phyloP scores from a whole-genome alignment of 352 stramenopile species.

The Phytophthora sojae region DNA sequence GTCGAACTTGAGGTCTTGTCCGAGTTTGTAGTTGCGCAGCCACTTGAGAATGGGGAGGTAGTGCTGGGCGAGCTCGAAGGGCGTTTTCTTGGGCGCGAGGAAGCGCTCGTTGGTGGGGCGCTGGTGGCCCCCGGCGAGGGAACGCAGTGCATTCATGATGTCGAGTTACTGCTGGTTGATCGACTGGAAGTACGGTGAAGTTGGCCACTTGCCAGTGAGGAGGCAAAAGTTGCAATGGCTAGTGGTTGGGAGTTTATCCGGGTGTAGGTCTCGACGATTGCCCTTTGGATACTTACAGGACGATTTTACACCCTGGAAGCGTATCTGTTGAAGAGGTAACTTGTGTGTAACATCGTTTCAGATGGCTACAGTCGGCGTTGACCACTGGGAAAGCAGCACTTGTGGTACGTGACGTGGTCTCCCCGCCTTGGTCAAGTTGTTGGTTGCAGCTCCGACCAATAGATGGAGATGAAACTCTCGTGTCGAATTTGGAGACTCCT shows the following conservation, averaged over 20 bases:
- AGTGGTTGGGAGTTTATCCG: not conserved
- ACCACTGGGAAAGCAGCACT: too few relatives aligned
- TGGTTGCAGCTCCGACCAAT: too few relatives aligned
- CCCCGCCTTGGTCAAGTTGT: too few relatives aligned
- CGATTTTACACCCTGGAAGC: too few relatives aligned
- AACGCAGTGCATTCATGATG: constrained; percentile 16
- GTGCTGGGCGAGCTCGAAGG: constrained; percentile 20
- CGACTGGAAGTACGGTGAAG: not conserved
- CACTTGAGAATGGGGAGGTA: constrained; percentile 47
- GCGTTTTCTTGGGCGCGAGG: constrained; percentile 19
- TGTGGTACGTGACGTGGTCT: too few relatives aligned
- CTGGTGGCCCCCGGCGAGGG: constrained; percentile 8
- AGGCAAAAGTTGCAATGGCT: constrained; percentile 26
- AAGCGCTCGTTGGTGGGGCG: constrained; percentile 20
- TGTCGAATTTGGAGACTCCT: too few relatives aligned
- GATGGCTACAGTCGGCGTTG: too few relatives aligned
- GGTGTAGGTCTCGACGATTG: too few relatives aligned
- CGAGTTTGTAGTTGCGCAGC: constrained; percentile 57
- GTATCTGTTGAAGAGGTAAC: too few relatives aligned
- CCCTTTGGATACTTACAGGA: too few relatives aligned
- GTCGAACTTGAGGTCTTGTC: constrained; percentile 56
- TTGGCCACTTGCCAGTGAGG: constrained; percentile 16
- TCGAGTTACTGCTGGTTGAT: not conserved
- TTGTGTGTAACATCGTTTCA: too few relatives aligned
- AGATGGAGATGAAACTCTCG: too few relatives aligned